Base-by-base conservation (phyloP, 2,329 filamentous ascomycete genomes). In the Rachicladosporium sp. region DNA sequence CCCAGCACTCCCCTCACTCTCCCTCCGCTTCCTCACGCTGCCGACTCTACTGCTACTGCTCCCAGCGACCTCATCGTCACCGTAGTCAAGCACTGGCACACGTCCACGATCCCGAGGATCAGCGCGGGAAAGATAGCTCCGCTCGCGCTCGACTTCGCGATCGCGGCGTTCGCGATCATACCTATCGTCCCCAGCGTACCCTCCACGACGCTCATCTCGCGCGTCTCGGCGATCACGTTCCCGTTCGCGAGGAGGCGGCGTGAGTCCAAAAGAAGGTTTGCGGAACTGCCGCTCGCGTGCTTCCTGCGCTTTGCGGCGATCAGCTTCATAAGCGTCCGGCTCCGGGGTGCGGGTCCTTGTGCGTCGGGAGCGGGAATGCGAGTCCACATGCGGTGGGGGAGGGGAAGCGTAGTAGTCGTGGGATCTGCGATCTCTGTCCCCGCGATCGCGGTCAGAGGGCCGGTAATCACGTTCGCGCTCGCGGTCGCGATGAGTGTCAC, bases 201-300 rank as follows among this genome's bases (percentile, higher is more conserved):
- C 38, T 15, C 50, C 48, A 29, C 50, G 44, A 8, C 49, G 43
- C 21, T 52, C 44, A 13, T 50, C 46, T 8, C 32, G 7, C 8
- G 11, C 19, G 19, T 45, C 43, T 2, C 42, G 40, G 13, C 46
- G 44, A 21, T 47, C 42, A 33, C 46, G 33, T 30, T 55, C 53
- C 12, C 52, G 46, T 15, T 55, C 55, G 15, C 56, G 53, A 11
- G 56, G 57, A n/a, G 56, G 57, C 12, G 58, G 57, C 5, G 57
- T 57, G 6, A 60, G 47, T 4, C 57, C 58, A 36, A 55, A 57
- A 4, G 50, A 54, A 33, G 76, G 70, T 65, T 91, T 93, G 60
- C 85, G 80, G 64, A 94, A 93, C 52, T 93, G 88, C 49, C 88
- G 82, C 65, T 96, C 93, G 35, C 93, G 81, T 57, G 94, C 88